Percentiles rank a stretch among this genome's conserved stretches.
These are phyloP conservation scores for Claviceps purpurea DNA, from an alignment of 2,329 filamentous ascomycete genomes.

Conservation along the genomic window DNA sequence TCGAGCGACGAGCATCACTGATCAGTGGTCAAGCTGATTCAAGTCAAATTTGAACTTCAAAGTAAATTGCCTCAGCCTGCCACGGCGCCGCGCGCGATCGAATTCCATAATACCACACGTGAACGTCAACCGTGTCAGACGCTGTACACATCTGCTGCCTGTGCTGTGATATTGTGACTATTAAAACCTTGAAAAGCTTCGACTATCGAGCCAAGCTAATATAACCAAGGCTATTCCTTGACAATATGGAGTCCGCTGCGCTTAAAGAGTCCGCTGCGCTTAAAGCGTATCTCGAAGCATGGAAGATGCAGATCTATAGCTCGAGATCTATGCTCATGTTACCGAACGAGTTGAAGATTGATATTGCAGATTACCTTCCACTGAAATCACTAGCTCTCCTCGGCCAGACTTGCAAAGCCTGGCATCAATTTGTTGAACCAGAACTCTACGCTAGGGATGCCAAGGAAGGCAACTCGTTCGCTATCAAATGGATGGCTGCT, in stretches of 20 bases:
- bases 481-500: constrained; percentile 3
- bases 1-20: background rate
- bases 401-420: background rate
- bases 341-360: background rate
- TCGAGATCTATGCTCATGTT: background rate
- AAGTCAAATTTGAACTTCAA: no score
- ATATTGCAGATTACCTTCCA: background rate
- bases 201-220: no score
- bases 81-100: no score
- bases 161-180: no score
- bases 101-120: no score
- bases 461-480: background rate
- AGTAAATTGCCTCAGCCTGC: no score
- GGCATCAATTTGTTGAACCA: background rate
- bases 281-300: background rate
- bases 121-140: no score
- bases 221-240: no score
- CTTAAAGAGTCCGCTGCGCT: no score
- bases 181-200: no score
- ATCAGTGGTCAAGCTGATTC: no score
- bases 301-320: background rate
- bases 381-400: background rate
- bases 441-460: background rate
- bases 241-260: constrained; percentile 20
- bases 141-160: no score